Conservation (phyloP, 2,329 filamentous ascomycete species). For the Ceratocystis destructans region DNA sequence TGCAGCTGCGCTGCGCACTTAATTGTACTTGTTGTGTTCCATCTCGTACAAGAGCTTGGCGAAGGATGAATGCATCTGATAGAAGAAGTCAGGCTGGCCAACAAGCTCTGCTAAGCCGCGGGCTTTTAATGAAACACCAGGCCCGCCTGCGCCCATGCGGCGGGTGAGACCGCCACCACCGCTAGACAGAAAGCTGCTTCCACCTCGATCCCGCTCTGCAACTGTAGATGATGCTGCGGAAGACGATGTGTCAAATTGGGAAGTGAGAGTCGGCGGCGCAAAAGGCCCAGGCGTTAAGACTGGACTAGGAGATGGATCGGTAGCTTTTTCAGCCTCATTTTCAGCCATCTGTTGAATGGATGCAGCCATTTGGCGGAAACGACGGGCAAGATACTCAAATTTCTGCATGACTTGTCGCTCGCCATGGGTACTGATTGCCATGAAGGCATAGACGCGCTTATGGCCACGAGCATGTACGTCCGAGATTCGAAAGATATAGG, state of each 20-base stretch:
- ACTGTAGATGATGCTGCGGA: background rate
- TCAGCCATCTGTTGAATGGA: slow-evolving; percentile 55
- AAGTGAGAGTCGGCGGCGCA: slow-evolving; percentile 26
- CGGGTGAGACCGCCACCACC: slow-evolving; percentile 41
- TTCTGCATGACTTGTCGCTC: slow-evolving; percentile 53
- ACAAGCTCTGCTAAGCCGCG: slow-evolving; percentile 52
- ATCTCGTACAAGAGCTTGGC: slow-evolving; percentile 49
- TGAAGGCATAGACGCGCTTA: slow-evolving; percentile 54
- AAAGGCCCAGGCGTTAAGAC: slow-evolving; percentile 26
- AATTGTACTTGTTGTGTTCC: slow-evolving; percentile 24
- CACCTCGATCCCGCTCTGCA: slow-evolving; percentile 21
- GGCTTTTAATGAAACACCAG: slow-evolving; percentile 42
- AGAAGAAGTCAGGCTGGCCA: slow-evolving; percentile 53
- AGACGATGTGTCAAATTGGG: slow-evolving; percentile 24
- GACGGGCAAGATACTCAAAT: slow-evolving; percentile 47
- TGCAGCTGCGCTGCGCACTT: too few relatives aligned
- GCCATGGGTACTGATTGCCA: slow-evolving; percentile 51
- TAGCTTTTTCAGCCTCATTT: slow-evolving; percentile 44
- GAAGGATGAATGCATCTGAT: slow-evolving; percentile 51
- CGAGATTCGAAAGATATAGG: slow-evolving; percentile 56
- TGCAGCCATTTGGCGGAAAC: slow-evolving; percentile 48
- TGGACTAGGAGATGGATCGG: slow-evolving; percentile 29
- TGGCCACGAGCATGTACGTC: slow-evolving; percentile 54
- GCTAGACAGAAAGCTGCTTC: slow-evolving; percentile 43
- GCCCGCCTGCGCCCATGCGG: slow-evolving; percentile 43